Percentiles rank a stretch among this genome's conserved stretches.
Evolutionary conservation across 257 asterid species (phyloP).

Genomic region (Solanum bukasovii): DNA sequence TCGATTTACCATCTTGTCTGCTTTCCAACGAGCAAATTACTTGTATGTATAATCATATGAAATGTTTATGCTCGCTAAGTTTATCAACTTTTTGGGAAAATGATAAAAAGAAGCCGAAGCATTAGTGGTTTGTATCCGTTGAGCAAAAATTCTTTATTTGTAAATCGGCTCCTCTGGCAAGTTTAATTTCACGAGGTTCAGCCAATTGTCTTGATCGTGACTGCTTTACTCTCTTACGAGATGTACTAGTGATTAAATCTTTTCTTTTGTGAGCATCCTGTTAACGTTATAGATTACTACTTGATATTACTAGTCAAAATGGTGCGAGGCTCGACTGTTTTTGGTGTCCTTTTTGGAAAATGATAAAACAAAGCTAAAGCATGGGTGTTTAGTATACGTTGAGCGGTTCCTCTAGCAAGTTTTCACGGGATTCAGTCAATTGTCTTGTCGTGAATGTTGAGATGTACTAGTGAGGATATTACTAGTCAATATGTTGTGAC

Average conservation of each 20-base stretch:
- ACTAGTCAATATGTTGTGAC: not conserved
- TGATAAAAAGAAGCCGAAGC: not conserved
- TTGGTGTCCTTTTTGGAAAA: not conserved
- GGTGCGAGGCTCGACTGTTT: not conserved
- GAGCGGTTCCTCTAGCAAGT: not conserved
- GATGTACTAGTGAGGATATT: not conserved
- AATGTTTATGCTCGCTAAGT: not conserved
- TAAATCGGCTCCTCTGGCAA: no score
- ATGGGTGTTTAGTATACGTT: no score
- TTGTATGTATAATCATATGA: not conserved
- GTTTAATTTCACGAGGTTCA: no score
- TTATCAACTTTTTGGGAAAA: not conserved
- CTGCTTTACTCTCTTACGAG: not conserved
- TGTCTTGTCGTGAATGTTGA: not conserved
- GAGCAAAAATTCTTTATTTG: not conserved
- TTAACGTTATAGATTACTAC: not conserved
- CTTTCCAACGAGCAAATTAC: not conserved
- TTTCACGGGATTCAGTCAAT: not conserved
- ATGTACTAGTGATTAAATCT: not conserved
- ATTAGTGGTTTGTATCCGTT: not conserved
- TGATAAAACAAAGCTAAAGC: not conserved
- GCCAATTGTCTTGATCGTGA: not conserved
- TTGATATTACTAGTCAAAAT: not conserved
- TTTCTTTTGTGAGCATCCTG: not conserved
- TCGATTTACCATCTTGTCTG: not conserved